Conservation (phyloP, 495 filamentous ascomycete species). For the Lepidopterella palustris region DNA sequence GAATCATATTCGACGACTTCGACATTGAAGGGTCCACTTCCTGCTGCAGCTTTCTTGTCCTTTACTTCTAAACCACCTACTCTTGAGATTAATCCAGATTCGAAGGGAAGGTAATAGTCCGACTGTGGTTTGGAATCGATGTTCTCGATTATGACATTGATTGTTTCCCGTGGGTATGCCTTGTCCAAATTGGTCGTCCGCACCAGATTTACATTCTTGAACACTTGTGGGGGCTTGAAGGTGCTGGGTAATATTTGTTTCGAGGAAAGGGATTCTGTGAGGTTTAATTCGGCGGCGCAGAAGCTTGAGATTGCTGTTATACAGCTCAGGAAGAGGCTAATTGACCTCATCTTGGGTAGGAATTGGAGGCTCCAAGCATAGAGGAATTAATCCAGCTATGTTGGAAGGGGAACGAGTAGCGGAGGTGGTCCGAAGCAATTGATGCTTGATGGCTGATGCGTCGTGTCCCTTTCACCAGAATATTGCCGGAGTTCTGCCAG, state of each 20-base stretch:
- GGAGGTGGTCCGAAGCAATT: constrained; percentile 6
- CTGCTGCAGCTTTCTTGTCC: constrained; percentile 74
- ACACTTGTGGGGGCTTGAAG: constrained; percentile 83
- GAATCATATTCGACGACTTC: constrained; percentile 59
- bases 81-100: constrained; percentile 60
- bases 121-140: constrained; percentile 64
- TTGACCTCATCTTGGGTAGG: constrained; percentile 35
- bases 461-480: constrained; percentile 17
- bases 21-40: constrained; percentile 58
- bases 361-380: constrained; percentile 15
- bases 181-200: constrained; percentile 90
- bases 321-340: constrained; percentile 25
- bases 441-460: constrained; percentile 19
- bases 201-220: constrained; percentile 85
- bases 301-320: constrained; percentile 26
- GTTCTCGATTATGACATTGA: constrained; percentile 95
- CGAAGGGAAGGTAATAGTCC: constrained; percentile 86
- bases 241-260: constrained; percentile 54
- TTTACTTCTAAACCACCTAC: constrained; percentile 84
- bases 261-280: constrained; percentile 40
- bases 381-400: constrained; percentile 4
- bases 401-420: not conserved
- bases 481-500: constrained; percentile 18
- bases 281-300: constrained; percentile 35
- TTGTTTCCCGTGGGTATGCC: constrained; percentile 75